Evolutionary conservation across 495 filamentous ascomycete species (phyloP), one percentile per base, ranked within the genome.

Genomic region (Lentithecium fluviatile): DNA sequence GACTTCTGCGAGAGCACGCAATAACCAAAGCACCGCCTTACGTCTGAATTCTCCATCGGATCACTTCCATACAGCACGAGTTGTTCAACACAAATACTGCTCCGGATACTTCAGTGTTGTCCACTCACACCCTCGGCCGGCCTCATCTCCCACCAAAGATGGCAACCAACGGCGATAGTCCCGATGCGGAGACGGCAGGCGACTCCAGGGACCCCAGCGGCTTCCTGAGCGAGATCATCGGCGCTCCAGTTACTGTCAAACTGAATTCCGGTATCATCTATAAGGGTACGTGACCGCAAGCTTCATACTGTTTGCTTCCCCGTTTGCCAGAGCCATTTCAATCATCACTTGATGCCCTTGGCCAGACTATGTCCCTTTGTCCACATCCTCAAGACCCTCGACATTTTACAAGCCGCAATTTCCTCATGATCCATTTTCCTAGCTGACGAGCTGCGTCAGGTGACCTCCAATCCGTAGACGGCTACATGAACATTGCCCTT

Each of bases 401-500:
- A n/a, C n/a, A n/a, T n/a, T n/a, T n/a, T n/a, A n/a, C n/a, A n/a
- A 38, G 7, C 15, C 8, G 36, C 36, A 38, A 38, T 38, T 38
- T 38, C 36, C 36, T 7, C 36, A 7, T 38, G 36, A 38, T 15
- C 7, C 36, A 8, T 8, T 32, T 45, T 13, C 5, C 36, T 4
- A 32, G 29, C 29, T 32, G 10, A 32, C 10, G 10, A 4, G 29
- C 4, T 32, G 3, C 29, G 29, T 32, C 29, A 96, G 92, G 92
- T 37, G 88, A 95, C 69, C 80, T 96, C n/a, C 90, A 96, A 68
- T 95, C 91, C 0, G 91, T 97, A 43, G 94, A 98, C 71, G 95
- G 95, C 38, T 98, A 97, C 71, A 97, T 98, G 94, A 97, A 98
- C 73, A 95, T 98, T 64, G 91, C 94, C 19, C 81, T 98, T 2